phyloP scores from a whole-genome alignment of 2,329 filamentous ascomycete species.

The Tympanopsis confertula region DNA sequence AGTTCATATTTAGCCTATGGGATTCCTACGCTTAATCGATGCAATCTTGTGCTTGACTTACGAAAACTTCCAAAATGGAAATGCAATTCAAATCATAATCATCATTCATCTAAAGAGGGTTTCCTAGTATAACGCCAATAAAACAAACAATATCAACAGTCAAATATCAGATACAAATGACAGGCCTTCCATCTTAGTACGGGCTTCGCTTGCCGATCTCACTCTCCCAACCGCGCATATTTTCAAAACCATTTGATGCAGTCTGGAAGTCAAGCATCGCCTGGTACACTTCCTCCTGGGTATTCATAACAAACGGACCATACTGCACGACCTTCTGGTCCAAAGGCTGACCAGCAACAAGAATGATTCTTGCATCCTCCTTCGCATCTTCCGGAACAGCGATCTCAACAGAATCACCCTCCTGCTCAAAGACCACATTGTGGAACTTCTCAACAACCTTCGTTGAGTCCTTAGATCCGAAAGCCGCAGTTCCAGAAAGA shows the following conservation, averaged over 20 bases:
- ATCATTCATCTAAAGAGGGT: no score
- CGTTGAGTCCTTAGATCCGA: slow-evolving; percentile 39
- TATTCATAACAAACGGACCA: slow-evolving; percentile 71
- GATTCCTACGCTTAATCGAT: no score
- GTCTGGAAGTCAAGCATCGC: slow-evolving; percentile 67
- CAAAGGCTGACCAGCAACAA: slow-evolving; percentile 69
- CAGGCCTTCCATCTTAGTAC: no score
- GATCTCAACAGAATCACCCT: slow-evolving; percentile 65
- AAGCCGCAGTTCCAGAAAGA: slow-evolving; percentile 60
- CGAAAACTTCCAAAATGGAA: no score
- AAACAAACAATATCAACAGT: no score
- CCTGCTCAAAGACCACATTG: slow-evolving; percentile 77
- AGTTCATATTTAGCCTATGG: no score
- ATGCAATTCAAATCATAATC: no score
- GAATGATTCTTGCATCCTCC: slow-evolving; percentile 46
- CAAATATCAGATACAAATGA: no score
- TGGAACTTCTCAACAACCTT: slow-evolving; percentile 59
- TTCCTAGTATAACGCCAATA: no score
- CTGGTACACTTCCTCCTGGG: slow-evolving; percentile 62
- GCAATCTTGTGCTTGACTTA: no score
- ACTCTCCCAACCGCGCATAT: slow-evolving; percentile 67
- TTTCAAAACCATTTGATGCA: slow-evolving; percentile 67
- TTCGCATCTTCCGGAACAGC: slow-evolving; percentile 56
- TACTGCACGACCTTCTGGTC: slow-evolving; percentile 76
- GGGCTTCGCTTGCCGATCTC: slow-evolving; percentile 75